Base-by-base conservation (phyloP, 306 rosid species). In the Pueraria montana region DNA sequence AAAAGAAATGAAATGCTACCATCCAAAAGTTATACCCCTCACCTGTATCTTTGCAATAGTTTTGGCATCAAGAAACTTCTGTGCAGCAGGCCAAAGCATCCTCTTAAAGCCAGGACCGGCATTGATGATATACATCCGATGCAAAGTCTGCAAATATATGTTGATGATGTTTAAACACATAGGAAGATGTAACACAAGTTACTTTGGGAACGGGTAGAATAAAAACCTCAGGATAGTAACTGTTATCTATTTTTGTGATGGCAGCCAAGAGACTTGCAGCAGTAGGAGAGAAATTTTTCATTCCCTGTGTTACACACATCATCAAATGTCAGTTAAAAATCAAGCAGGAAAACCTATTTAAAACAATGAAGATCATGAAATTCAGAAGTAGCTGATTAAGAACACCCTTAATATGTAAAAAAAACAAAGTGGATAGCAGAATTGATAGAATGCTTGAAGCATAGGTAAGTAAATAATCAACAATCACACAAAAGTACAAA, bases 81-180 rank as follows among this genome's bases (percentile, higher is more conserved):
- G 94, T 20, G 94, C 97, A 72, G 97, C 91, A 72, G 94, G 97
- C 98, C 98, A 94, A 69, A 94, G 92, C 92, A 94, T 86, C 89
- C 77, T 93, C 83, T 90, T 94, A 84, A 94, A 94, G 32, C 93
- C 97, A 34, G 94, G 84, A 82, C 98, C 97, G 85, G 98, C 98
- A 84, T 94, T 91, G 82, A 94, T 91, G 1, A 94, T 90, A 87
- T 88, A 94, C 94, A 92, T 90, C 23, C 91, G 91, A 81, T 94
- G 92, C 55, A 94, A 76, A 1, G 98, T 94, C 98, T 94, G 88
- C 26, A 79, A 24, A 86, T 36, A 83, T 59, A 23, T 49, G 14
- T 21, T 36, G 63, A 32, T 27, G 74, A 63, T 6, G 32, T 63
- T 83, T 38, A 72, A 17, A 46, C 42, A 52, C 8, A 52, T 2